Percentiles rank a stretch among this genome's conserved stretches.
Conservation (phyloP, 2,329 filamentous ascomycete genomes). For the Fusarium subglutinans region DNA sequence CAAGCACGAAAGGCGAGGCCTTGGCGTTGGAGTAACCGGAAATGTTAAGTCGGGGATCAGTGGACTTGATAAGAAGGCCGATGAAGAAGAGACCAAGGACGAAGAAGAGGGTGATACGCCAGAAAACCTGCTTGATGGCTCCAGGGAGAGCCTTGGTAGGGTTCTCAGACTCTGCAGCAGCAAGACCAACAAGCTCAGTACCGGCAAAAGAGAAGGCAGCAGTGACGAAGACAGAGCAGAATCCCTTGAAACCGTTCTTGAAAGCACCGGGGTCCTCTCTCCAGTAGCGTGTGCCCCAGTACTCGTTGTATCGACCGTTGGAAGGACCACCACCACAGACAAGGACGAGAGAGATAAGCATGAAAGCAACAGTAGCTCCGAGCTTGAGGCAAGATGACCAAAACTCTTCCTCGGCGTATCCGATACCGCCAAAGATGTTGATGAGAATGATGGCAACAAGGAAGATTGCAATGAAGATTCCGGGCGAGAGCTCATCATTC, state of each 20-base stretch:
- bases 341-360: constrained; percentile 67
- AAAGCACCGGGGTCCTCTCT: constrained; percentile 58
- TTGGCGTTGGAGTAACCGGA: constrained; percentile 40
- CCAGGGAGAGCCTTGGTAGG: constrained; percentile 77
- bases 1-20: constrained; percentile 62
- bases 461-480: constrained; percentile 66
- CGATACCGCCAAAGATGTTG: constrained; percentile 65
- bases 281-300: constrained; percentile 53
- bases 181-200: constrained; percentile 75
- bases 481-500: constrained; percentile 56
- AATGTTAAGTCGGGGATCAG: constrained; percentile 53
- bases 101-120: constrained; percentile 62
- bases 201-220: constrained; percentile 77
- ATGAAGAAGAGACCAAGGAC: constrained; percentile 60
- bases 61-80: constrained; percentile 56
- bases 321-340: constrained; percentile 66
- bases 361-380: constrained; percentile 66
- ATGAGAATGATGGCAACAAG: constrained; percentile 59
- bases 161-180: constrained; percentile 74
- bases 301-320: constrained; percentile 53
- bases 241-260: constrained; percentile 75
- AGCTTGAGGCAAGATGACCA: constrained; percentile 65
- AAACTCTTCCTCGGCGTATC: constrained; percentile 67
- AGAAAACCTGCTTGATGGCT: constrained; percentile 78
- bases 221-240: constrained; percentile 75